Conservation (phyloP, 257 asterid genomes). For the Nicotiana attenuata region DNA sequence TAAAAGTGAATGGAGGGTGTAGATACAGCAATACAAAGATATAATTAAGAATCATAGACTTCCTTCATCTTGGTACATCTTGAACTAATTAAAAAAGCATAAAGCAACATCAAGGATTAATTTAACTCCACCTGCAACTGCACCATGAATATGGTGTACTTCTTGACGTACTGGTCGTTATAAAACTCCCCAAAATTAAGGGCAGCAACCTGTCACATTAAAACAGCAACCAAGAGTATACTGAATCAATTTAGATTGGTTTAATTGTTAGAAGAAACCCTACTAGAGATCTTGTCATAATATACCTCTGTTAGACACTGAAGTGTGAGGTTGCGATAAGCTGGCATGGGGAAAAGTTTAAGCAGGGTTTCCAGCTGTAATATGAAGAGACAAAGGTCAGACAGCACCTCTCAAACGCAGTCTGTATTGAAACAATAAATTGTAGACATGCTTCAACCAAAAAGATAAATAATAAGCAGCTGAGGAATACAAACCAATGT, state of each 20-base stretch:
- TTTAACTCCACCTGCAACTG: slow-evolving; percentile 73
- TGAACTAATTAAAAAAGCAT: neutral
- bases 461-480: slow-evolving; percentile 19
- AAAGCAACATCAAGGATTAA: neutral
- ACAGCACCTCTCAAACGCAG: neutral
- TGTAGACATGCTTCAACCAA: neutral
- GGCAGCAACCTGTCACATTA: slow-evolving; percentile 72
- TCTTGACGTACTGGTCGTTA: slow-evolving; percentile 64
- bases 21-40: neutral
- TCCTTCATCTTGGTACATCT: neutral
- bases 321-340: slow-evolving; percentile 87
- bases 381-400: slow-evolving; percentile 10
- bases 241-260: neutral
- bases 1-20: too few species aligned
- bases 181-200: slow-evolving; percentile 88
- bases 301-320: slow-evolving; percentile 95
- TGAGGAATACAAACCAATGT: slow-evolving; percentile 65
- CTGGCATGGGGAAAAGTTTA: slow-evolving; percentile 64
- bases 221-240: slow-evolving; percentile 3
- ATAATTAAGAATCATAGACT: neutral
- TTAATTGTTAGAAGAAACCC: neutral
- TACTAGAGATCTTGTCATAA: neutral
- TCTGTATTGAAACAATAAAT: neutral
- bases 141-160: slow-evolving; percentile 71
- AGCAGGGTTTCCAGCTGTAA: slow-evolving; percentile 85